These are phyloP conservation scores for Avena sativa DNA, from an alignment of 176 grass and related monocot species.

Conservation along the genomic window DNA sequence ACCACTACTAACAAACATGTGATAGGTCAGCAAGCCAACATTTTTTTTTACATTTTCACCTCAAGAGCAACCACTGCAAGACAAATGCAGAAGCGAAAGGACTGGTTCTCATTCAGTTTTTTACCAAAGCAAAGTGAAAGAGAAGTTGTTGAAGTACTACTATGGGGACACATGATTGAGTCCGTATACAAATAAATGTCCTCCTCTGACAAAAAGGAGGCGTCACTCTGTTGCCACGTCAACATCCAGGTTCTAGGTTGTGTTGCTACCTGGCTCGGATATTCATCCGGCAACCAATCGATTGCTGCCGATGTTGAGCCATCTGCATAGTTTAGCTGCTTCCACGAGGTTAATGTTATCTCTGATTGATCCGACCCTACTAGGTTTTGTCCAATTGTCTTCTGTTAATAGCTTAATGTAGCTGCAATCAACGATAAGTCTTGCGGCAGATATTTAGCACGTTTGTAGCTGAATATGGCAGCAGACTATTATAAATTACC, in stretches of 20 bases:
- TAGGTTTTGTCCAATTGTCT: neutral
- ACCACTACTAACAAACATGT: neutral
- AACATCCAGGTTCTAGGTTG: neutral
- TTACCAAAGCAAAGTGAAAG: constrained; percentile 4
- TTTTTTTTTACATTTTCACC: neutral
- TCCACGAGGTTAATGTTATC: neutral
- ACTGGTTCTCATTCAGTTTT: neutral
- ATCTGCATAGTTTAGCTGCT: neutral
- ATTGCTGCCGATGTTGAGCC: constrained; percentile 9
- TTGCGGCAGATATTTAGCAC: neutral
- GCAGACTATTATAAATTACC: neutral
- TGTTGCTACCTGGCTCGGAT: constrained; percentile 23
- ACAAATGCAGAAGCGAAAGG: neutral
- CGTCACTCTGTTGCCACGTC: constrained; percentile 32
- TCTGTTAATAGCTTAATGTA: constrained; percentile 9
- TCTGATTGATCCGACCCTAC: neutral
- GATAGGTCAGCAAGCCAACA: neutral
- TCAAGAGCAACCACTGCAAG: neutral
- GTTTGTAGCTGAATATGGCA: neutral
- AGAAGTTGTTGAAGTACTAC: constrained; percentile 25
- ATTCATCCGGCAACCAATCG: neutral
- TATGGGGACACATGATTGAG: neutral
- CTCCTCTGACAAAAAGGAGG: neutral
- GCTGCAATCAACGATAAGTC: neutral
- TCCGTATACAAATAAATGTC: constrained; percentile 11